A percentile compares a stretch with the other conserved stretches of the same genome.
phyloP scores from a whole-genome alignment of 2,329 filamentous ascomycete genomes.

The Microdochium paspali region DNA sequence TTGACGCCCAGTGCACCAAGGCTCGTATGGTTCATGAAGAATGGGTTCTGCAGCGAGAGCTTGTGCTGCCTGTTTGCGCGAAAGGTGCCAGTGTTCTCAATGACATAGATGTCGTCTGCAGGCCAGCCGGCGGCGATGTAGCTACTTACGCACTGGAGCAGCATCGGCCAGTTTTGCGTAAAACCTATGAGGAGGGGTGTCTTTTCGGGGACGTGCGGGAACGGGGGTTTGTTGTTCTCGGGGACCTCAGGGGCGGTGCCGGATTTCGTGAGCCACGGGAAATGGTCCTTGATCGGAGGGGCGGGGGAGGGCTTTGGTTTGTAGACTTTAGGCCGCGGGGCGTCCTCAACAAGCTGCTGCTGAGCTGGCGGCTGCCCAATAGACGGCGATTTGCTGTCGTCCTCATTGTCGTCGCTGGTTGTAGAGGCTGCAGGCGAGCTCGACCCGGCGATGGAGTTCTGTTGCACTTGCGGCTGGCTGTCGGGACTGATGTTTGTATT shows the following conservation, averaged over 20 bases:
- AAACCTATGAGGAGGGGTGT: slow-evolving; percentile 40
- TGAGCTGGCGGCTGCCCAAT: not conserved
- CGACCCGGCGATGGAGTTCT: slow-evolving; percentile 1
- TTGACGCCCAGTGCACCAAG: slow-evolving; percentile 38
- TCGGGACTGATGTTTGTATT: slow-evolving; percentile 1
- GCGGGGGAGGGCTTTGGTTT: slow-evolving; percentile 18
- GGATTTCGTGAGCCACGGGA: slow-evolving; percentile 23
- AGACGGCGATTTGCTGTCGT: not conserved
- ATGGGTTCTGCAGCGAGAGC: slow-evolving; percentile 40
- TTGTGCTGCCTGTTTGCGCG: slow-evolving; percentile 31
- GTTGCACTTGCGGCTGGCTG: slow-evolving; percentile 1
- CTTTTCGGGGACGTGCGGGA: slow-evolving; percentile 21
- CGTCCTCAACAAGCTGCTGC: slow-evolving; percentile 1
- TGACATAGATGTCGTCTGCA: slow-evolving; percentile 38
- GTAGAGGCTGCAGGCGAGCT: too few relatives aligned
- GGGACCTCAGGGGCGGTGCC: slow-evolving; percentile 16
- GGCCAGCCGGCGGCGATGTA: slow-evolving; percentile 49
- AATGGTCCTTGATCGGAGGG: slow-evolving; percentile 24
- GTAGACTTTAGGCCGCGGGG: slow-evolving; percentile 16
- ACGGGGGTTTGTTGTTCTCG: slow-evolving; percentile 21
- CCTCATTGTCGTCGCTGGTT: not conserved
- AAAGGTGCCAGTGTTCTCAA: slow-evolving; percentile 46
- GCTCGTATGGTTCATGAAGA: slow-evolving; percentile 42
- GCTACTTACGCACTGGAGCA: slow-evolving; percentile 40
- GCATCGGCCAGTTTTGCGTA: slow-evolving; percentile 40